A percentile compares a stretch with the other conserved stretches of the same genome.
Evolutionary conservation across 2,329 filamentous ascomycete genomes (phyloP).

Genomic region (Monilinia laxa): DNA sequence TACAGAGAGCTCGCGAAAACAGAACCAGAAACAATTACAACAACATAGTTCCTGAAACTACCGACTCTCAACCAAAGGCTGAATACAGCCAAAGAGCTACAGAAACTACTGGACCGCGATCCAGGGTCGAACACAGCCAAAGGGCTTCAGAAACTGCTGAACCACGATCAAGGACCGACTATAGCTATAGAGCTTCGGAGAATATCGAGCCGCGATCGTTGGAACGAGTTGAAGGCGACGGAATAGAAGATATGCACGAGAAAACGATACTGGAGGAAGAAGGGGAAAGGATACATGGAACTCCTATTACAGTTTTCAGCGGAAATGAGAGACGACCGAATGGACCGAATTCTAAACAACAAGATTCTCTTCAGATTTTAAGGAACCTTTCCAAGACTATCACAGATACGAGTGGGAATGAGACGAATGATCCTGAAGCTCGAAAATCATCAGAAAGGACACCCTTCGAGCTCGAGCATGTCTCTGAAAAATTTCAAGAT

Average conservation of each 20-base stretch:
- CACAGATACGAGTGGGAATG: slow-evolving; percentile 13
- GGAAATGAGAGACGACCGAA: background rate
- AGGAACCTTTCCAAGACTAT: slow-evolving; percentile 23
- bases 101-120: background rate
- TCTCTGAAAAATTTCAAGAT: slow-evolving; percentile 32
- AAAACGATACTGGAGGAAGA: slow-evolving; percentile 34
- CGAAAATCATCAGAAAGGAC: slow-evolving; percentile 34
- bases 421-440: slow-evolving; percentile 30
- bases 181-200: background rate
- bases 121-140: background rate
- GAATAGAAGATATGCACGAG: slow-evolving; percentile 27
- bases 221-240: slow-evolving; percentile 10
- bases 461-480: slow-evolving; percentile 36
- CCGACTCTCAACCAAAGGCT: background rate
- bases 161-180: background rate
- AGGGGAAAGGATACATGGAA: slow-evolving; percentile 27
- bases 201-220: slow-evolving; percentile 12
- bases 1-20: slow-evolving; percentile 19
- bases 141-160: background rate
- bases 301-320: slow-evolving; percentile 33
- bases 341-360: slow-evolving; percentile 9
- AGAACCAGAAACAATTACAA: slow-evolving; percentile 19
- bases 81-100: background rate
- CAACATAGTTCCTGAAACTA: background rate
- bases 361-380: slow-evolving; percentile 24